Percentiles rank a stretch among this genome's conserved stretches.
phyloP scores from a whole-genome alignment of 305 asterid species.

The Solanum hybrid region DNA sequence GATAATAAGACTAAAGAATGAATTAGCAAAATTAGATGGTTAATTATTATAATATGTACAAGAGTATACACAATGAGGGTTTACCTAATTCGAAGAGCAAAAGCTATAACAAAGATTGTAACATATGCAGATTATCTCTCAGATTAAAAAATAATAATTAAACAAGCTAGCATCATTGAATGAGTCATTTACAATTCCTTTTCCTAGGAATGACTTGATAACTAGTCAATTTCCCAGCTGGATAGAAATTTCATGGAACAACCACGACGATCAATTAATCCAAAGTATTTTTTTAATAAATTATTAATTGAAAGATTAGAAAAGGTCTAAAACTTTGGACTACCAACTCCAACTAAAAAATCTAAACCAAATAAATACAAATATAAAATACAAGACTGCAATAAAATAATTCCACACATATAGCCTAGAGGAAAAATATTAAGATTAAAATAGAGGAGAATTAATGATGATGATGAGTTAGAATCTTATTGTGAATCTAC shows the following conservation, averaged over 20 bases:
- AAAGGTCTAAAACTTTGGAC: not conserved
- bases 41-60: not conserved
- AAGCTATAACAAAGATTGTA: too few species aligned
- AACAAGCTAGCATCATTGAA: not conserved
- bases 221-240: not conserved
- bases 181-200: not conserved
- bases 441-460: not conserved
- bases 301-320: not conserved
- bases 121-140: too few species aligned
- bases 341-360: not conserved
- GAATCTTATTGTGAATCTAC: not conserved
- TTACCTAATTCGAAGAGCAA: too few species aligned
- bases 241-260: not conserved
- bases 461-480: not conserved
- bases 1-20: not conserved
- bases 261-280: not conserved
- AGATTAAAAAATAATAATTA: not conserved
- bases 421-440: not conserved
- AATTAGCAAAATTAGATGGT: not conserved
- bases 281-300: not conserved
- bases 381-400: not conserved
- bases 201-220: not conserved
- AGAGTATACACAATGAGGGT: not conserved
- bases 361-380: not conserved
- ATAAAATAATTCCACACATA: not conserved